Percentiles rank a stretch among this genome's conserved stretches.
Conservation (phyloP, 306 rosid species). For the Luffa aegyptiaca region DNA sequence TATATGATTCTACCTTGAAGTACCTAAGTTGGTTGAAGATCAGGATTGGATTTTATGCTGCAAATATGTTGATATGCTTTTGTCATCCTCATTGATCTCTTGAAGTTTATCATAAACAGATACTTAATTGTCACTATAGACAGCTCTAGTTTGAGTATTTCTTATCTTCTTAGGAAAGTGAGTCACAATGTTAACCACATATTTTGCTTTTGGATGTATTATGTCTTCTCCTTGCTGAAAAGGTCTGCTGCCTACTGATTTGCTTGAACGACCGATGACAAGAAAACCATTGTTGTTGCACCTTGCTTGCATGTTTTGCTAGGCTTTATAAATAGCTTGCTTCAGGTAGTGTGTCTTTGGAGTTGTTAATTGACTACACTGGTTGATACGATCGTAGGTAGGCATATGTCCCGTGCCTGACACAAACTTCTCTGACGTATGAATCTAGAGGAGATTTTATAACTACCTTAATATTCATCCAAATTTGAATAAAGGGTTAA, state of each 20-base stretch:
- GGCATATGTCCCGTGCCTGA: background rate
- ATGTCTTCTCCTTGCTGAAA: background rate
- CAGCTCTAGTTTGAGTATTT: background rate
- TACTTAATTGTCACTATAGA: background rate
- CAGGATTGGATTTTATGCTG: background rate
- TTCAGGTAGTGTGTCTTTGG: background rate
- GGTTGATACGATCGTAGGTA: background rate
- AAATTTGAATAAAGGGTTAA: background rate
- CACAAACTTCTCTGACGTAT: background rate
- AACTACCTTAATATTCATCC: background rate
- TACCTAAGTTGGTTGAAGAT: background rate
- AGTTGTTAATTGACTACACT: background rate
- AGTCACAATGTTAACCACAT: background rate
- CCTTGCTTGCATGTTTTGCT: background rate
- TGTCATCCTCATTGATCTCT: background rate
- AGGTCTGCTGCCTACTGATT: background rate
- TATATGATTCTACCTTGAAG: background rate
- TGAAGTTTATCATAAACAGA: background rate
- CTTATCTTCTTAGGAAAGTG: background rate
- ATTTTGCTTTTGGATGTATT: background rate
- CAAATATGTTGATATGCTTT: background rate
- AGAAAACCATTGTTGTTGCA: background rate
- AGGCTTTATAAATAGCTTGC: background rate
- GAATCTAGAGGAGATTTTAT: background rate
- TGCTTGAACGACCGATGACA: background rate